phyloP scores from a whole-genome alignment of 2,329 filamentous ascomycete genomes.

The Colletotrichum cereale region DNA sequence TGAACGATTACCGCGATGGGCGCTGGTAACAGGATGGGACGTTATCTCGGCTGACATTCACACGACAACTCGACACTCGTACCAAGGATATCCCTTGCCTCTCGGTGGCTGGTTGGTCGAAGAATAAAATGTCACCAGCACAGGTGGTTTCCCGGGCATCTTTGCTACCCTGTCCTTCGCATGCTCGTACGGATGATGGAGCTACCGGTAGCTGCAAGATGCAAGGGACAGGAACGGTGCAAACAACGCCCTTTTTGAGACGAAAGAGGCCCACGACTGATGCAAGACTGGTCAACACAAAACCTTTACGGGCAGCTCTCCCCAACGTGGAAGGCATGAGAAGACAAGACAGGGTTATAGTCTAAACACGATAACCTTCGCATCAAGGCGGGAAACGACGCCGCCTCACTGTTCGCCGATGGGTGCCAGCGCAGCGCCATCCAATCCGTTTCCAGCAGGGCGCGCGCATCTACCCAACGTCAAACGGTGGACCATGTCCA shows the following conservation, averaged over 20 bases:
- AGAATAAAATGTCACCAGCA: neutral
- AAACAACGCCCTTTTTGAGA: neutral
- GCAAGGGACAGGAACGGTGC: conserved; percentile 31
- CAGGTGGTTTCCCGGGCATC: neutral
- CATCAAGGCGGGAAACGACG: neutral
- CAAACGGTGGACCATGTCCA: neutral
- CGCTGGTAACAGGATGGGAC: neutral
- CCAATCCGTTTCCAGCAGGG: neutral
- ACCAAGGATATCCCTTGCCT: neutral
- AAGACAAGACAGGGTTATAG: too few species aligned
- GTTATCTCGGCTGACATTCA: neutral
- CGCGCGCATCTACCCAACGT: neutral
- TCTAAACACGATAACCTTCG: neutral
- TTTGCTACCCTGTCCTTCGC: neutral
- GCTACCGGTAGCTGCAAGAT: conserved; percentile 19
- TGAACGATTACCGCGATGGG: neutral
- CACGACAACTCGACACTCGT: neutral
- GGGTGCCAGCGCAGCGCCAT: neutral
- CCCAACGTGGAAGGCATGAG: neutral
- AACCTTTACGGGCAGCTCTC: neutral
- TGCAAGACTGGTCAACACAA: neutral
- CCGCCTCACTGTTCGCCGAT: neutral
- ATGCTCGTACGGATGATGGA: neutral
- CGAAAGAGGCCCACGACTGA: too few species aligned
- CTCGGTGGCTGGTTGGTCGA: neutral